Base-by-base conservation (phyloP, 352 stramenopile genomes). In the Elongisporangium anandrum region DNA sequence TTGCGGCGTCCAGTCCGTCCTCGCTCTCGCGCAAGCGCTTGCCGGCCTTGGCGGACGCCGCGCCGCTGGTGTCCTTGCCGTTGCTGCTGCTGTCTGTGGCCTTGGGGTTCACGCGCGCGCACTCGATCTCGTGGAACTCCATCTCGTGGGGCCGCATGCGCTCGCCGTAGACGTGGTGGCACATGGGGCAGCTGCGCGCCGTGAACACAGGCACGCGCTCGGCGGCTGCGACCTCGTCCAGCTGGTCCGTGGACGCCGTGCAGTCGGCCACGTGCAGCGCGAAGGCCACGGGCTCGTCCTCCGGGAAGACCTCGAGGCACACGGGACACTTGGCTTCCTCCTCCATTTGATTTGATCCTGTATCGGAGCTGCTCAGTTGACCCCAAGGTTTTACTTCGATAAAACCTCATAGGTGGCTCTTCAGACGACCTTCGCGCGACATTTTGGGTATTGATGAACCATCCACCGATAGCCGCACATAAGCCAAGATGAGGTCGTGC, bases 91-190 rank as follows among this genome's bases (percentile, higher is more conserved):
- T 45, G 6, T 63, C 50, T 0, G 15, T 55, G 1, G 60, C 52
- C 12, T 58, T 55, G 2, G 73, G 63, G 60, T 94, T 90, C 16
- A 86, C 68, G 16, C 80, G 81, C 52, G 75, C 73, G 66, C 85
- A 94, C 61, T 94, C 85, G 59, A 85, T 73, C 45, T 91, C 79
- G 60, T 94, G 85, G 68, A 92, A 91, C 9, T 71, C 61, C 48
- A 92, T 80, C 53, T 90, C 85, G 59, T 87, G 70, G 24, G 72
- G 29, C 41, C 73, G 59, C 21, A 76, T 65, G 26, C 61, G 68
- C 6, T 58, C 69, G 9, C 65, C 64, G 68, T 91, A 94, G 15
- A 90, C 79, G 65, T 81, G 73, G 24, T 81, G 66, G 51, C 85
- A 94, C 39, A 76, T 80, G 20, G 68, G 56, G 55, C 85, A 94